Percentiles rank a stretch among this genome's conserved stretches.
These are phyloP conservation scores for Aspergillus transmontanensis DNA, from an alignment of 2,329 filamentous ascomycete genomes.

Conservation along the genomic window DNA sequence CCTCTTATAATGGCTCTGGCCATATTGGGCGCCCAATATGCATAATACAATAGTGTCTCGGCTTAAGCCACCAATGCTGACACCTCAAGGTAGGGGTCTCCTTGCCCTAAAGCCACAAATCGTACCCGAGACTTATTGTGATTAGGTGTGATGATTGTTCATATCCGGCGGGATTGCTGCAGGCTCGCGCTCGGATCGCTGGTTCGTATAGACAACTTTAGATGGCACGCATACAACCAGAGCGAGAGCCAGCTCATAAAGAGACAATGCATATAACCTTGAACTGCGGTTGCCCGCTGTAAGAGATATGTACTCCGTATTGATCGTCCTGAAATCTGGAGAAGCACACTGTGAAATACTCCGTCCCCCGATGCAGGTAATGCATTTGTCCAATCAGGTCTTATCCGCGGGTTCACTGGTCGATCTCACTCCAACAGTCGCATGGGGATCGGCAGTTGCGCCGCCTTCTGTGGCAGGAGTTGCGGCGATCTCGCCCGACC, in stretches of 20 bases:
- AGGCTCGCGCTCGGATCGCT: neutral
- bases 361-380: neutral
- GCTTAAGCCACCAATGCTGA: neutral
- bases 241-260: neutral
- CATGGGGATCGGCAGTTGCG: slow-evolving; percentile 14
- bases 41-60: neutral
- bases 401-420: slow-evolving; percentile 24
- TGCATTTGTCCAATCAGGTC: slow-evolving; percentile 18
- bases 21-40: neutral
- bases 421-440: slow-evolving; percentile 15
- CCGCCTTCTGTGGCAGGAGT: slow-evolving; percentile 10
- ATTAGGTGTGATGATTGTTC: neutral
- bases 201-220: neutral
- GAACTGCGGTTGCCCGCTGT: neutral
- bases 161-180: neutral
- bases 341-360: neutral
- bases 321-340: slow-evolving; percentile 3
- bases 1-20: neutral
- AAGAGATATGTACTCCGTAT: slow-evolving; percentile 1
- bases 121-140: neutral
- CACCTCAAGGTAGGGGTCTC: neutral
- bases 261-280: neutral
- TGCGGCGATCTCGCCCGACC: slow-evolving; percentile 11
- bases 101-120: neutral
- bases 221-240: neutral